Conservation (phyloP, 768 basidiomycete species). For the Hortiboletus flavorubellus region DNA sequence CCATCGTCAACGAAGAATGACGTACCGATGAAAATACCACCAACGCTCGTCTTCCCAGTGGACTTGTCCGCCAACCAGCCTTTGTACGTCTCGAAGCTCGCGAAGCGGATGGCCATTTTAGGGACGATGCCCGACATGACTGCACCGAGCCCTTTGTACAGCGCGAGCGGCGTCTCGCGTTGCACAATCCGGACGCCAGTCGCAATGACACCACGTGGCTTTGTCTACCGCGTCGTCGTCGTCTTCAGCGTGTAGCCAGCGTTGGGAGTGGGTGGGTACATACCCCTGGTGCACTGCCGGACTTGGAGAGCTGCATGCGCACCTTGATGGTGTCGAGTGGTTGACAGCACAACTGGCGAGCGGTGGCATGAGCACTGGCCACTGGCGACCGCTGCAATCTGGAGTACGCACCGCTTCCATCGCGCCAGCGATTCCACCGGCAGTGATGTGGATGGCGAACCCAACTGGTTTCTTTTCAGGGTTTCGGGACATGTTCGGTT, state of each 20-base stretch:
- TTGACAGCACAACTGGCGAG: conserved; percentile 68
- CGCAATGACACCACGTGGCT: conserved; percentile 87
- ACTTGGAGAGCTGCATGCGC: conserved; percentile 96
- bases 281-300: conserved; percentile 79
- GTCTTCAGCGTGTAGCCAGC: not conserved
- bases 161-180: conserved; percentile 89
- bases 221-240: conserved; percentile 57
- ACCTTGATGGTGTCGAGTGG: conserved; percentile 99
- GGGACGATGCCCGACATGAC: conserved; percentile 96
- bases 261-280: conserved; percentile 31
- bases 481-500: conserved; percentile 46
- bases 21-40: conserved; percentile 84
- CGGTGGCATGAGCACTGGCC: not conserved
- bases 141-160: conserved; percentile 98
- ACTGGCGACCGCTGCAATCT: not conserved
- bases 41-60: conserved; percentile 77
- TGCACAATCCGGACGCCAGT: conserved; percentile 85
- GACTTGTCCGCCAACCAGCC: conserved; percentile 67
- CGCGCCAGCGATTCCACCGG: conserved; percentile 91
- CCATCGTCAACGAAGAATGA: not conserved
- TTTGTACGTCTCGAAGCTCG: conserved; percentile 96
- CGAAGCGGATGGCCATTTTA: conserved; percentile 99
- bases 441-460: conserved; percentile 87
- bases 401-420: conserved; percentile 75
- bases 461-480: conserved; percentile 73